Conservation (phyloP, 2,329 filamentous ascomycete species). For the Salinomyces thailandicus region DNA sequence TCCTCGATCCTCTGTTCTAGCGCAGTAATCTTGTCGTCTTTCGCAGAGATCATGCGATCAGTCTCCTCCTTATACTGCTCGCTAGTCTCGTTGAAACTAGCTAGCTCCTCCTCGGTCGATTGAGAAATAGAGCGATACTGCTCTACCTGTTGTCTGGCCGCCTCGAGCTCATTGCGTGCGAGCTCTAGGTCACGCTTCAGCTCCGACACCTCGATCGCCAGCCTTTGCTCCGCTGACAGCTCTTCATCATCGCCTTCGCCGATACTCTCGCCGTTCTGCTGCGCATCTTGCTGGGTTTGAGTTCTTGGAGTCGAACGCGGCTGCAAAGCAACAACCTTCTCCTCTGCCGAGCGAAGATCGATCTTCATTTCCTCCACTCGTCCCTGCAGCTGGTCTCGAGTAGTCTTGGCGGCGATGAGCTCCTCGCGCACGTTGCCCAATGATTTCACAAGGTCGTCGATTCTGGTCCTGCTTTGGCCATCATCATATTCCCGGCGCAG, state of each 20-base stretch:
- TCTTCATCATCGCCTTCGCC: slow-evolving; percentile 44
- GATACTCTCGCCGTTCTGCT: slow-evolving; percentile 29
- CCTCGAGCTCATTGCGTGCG: slow-evolving; percentile 67
- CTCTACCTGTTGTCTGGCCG: slow-evolving; percentile 68
- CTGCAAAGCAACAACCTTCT: slow-evolving; percentile 71
- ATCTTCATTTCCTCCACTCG: slow-evolving; percentile 82
- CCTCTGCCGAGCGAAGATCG: slow-evolving; percentile 79
- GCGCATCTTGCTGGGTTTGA: slow-evolving; percentile 24
- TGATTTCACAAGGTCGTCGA: slow-evolving; percentile 79
- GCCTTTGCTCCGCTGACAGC: slow-evolving; percentile 61
- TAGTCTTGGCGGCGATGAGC: slow-evolving; percentile 74
- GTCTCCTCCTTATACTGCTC: slow-evolving; percentile 85
- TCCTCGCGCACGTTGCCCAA: slow-evolving; percentile 77
- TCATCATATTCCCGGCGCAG: slow-evolving; percentile 83
- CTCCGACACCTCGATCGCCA: slow-evolving; percentile 73
- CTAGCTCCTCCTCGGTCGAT: slow-evolving; percentile 74
- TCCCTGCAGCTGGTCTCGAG: slow-evolving; percentile 76
- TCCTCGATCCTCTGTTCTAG: slow-evolving; percentile 76
- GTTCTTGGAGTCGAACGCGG: slow-evolving; percentile 61
- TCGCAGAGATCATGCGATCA: slow-evolving; percentile 62
- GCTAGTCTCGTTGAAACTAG: slow-evolving; percentile 66
- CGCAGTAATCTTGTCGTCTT: slow-evolving; percentile 69
- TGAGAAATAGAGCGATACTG: slow-evolving; percentile 85
- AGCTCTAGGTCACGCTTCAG: slow-evolving; percentile 80
- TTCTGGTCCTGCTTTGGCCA: slow-evolving; percentile 77